Percentiles rank a stretch among this genome's conserved stretches.
Conservation (phyloP, 2,329 filamentous ascomycete genomes). For the Ophiostoma angusticollis region DNA sequence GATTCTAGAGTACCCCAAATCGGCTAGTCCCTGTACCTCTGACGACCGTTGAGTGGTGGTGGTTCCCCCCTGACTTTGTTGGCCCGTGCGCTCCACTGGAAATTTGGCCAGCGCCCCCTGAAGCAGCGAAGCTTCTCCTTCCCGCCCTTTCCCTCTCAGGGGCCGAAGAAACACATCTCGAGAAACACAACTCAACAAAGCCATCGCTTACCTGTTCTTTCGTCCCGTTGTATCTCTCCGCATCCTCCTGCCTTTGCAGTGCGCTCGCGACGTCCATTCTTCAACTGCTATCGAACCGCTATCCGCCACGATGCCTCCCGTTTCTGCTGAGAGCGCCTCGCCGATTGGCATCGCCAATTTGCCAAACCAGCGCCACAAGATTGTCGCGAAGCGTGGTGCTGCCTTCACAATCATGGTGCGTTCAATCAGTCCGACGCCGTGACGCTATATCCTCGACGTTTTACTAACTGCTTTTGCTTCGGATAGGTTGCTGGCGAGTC, state of each 20-base stretch:
- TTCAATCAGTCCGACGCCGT: not conserved
- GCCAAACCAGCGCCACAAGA: slow-evolving; percentile 64
- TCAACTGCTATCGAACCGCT: slow-evolving; percentile 6
- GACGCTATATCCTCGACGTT: slow-evolving; percentile 17
- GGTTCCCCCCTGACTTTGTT: slow-evolving; percentile 12
- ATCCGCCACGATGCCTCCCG: slow-evolving; percentile 38
- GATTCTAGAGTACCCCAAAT: slow-evolving; percentile 1
- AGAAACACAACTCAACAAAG: slow-evolving; percentile 11
- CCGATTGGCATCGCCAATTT: slow-evolving; percentile 64
- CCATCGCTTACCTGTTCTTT: slow-evolving; percentile 1
- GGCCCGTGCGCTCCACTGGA: slow-evolving; percentile 17
- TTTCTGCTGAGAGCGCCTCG: slow-evolving; percentile 47
- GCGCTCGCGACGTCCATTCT: not conserved
- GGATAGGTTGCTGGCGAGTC: slow-evolving; percentile 93
- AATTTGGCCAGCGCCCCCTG: slow-evolving; percentile 16
- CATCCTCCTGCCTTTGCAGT: not conserved
- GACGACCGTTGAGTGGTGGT: no score
- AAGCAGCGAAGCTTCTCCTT: slow-evolving; percentile 13
- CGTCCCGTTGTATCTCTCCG: not conserved
- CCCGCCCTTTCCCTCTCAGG: slow-evolving; percentile 12
- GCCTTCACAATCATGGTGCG: slow-evolving; percentile 98
- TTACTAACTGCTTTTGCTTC: slow-evolving; percentile 5
- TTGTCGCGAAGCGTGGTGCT: slow-evolving; percentile 73
- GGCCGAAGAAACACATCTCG: slow-evolving; percentile 8
- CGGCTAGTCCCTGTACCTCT: slow-evolving; percentile 3